Evolutionary conservation across 192 early-diverging fungal genomes (phyloP), one percentile per base, ranked within the genome.

Genomic region (Mortierella hygrophila): DNA sequence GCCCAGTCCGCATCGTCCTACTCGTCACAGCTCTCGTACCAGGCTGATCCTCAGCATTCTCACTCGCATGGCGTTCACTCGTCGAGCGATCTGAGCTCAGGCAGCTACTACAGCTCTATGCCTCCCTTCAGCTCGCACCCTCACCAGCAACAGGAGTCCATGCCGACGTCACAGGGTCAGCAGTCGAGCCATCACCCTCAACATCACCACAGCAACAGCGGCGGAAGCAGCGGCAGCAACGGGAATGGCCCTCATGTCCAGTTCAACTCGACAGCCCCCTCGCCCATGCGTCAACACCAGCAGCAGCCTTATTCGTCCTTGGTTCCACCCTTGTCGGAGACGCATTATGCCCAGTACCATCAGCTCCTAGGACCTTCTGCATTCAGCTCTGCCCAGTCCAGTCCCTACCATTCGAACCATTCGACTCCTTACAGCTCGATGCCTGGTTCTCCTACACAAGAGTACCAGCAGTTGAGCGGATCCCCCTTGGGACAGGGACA

Each of bases 391-490:
- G 47, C 63, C 18, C 78, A 80, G 37, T 80, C 78, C n/a, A 86
- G 79, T 10, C 84, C 84, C 13, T 86, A 81, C 41, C 84, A 86
- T 26, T 86, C 84, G 65, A 86, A 80, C 72, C 84, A 86, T 55
- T 81, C 84, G 57, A 86, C 84, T n/a, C 84, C 84, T 11, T 86
- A 86, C 37, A 86, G 84, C 72, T 86, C 84, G 63, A 86, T 86
- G 78, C 84, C 84, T 42, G 78, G 74, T 3, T 86, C 84, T 21
- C 84, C 84, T 5, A 81, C 84, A 18, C 78, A 65, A 16, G 78
- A 80, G 44, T 80, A 86, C 57, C 78, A 80, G 42, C 84, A 80
- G 18, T 35, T 78, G 75, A 65, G 37, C 55, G 78, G 69, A 21
- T 65, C 75, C 10, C n/a, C 46, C 7, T 63, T 75, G 47, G 42